Conservation (phyloP, 805 yeast genomes). For the Kregervanrija fluxuum region DNA sequence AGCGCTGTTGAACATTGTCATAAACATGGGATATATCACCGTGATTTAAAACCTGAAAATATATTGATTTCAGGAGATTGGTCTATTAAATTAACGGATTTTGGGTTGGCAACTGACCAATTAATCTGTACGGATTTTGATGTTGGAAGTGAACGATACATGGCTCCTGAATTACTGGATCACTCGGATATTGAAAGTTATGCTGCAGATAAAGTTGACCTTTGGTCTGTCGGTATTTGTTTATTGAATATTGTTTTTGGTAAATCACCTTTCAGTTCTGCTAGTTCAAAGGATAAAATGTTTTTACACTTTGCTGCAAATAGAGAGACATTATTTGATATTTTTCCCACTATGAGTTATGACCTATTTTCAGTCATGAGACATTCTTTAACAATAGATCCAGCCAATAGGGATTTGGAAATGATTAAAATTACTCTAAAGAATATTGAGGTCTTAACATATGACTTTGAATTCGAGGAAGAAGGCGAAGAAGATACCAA, state of each 20-base stretch:
- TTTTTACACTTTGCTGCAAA: constrained; percentile 81
- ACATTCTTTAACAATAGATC: constrained; percentile 74
- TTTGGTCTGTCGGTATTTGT: constrained; percentile 87
- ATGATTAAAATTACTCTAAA: constrained; percentile 54
- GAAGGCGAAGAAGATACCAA: constrained; percentile 12
- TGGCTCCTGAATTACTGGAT: constrained; percentile 92
- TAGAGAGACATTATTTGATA: constrained; percentile 85
- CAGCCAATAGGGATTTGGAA: constrained; percentile 66
- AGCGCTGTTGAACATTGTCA: constrained; percentile 48
- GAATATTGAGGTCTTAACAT: constrained; percentile 61
- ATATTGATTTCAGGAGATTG: constrained; percentile 47
- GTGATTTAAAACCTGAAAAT: constrained; percentile 54
- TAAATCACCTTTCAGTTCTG: constrained; percentile 78
- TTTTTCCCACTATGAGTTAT: constrained; percentile 80
- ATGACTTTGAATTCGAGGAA: constrained; percentile 62
- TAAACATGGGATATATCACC: constrained; percentile 39
- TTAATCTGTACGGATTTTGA: constrained; percentile 64
- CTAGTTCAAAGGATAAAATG: constrained; percentile 67
- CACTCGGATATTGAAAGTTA: constrained; percentile 44
- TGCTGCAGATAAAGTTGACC: constrained; percentile 74
- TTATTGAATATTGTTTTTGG: constrained; percentile 80
- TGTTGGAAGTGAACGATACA: constrained; percentile 83
- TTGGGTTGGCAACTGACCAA: constrained; percentile 51
- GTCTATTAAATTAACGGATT: constrained; percentile 51
- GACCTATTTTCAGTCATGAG: constrained; percentile 84